Evolutionary conservation across 768 basidiomycete species (phyloP).

Genomic region (Naganishia randhawae): DNA sequence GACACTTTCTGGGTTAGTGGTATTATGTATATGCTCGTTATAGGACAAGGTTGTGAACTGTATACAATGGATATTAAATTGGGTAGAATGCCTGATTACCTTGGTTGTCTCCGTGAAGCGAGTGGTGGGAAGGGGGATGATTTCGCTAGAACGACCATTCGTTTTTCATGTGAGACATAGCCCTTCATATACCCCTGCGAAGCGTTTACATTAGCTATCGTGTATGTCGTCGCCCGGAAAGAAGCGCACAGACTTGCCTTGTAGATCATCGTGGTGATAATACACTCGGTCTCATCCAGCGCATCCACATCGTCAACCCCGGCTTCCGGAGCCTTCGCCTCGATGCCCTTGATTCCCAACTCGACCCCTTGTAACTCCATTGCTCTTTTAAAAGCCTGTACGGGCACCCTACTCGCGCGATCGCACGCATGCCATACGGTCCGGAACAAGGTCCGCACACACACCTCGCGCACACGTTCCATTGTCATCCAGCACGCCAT

Average conservation of each 20-base stretch:
- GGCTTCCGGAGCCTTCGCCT: slow-evolving; percentile 51
- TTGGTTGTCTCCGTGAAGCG: neutral
- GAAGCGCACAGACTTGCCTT: slow-evolving; percentile 52
- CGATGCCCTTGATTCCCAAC: slow-evolving; percentile 57
- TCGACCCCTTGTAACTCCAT: slow-evolving; percentile 64
- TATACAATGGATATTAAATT: neutral
- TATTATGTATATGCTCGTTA: neutral
- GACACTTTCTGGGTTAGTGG: neutral
- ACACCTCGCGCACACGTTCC: slow-evolving; percentile 82
- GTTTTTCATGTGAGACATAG: slow-evolving; percentile 92
- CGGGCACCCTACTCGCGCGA: slow-evolving; percentile 72
- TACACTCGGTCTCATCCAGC: slow-evolving; percentile 72
- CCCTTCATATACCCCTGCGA: slow-evolving; percentile 74
- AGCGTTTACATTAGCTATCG: neutral
- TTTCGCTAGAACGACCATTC: slow-evolving; percentile 83
- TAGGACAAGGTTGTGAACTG: neutral
- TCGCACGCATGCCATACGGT: slow-evolving; percentile 69
- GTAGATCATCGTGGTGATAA: slow-evolving; percentile 92
- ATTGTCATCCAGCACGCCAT: slow-evolving; percentile 79
- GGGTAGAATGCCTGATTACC: neutral
- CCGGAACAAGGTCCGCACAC: slow-evolving; percentile 71
- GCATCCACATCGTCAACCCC: slow-evolving; percentile 1
- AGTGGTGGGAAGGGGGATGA: slow-evolving; percentile 75
- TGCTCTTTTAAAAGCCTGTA: slow-evolving; percentile 74
- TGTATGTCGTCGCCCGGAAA: neutral